These are phyloP conservation scores for Salix exigua DNA, from an alignment of 345 rosid genomes.

Conservation along the genomic window DNA sequence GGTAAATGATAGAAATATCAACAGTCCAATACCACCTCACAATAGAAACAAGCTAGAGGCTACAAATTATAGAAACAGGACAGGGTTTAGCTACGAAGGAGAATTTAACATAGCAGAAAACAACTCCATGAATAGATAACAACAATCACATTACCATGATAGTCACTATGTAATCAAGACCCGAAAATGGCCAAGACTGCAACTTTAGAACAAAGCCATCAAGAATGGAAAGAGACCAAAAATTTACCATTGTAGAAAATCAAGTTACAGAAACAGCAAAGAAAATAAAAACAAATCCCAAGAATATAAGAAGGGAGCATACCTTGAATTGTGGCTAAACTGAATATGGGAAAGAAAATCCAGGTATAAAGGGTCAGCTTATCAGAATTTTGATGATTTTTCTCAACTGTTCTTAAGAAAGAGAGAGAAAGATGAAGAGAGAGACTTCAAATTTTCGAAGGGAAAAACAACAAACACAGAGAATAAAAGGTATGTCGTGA, in stretches of 20 bases:
- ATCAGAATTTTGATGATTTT: neutral
- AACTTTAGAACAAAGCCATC: neutral
- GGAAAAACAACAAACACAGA: neutral
- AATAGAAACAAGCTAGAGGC: neutral
- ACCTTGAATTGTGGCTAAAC: conserved; percentile 41
- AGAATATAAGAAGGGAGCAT: conserved; percentile 4
- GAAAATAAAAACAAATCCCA: neutral
- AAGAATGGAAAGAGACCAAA: neutral
- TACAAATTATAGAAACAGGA: neutral
- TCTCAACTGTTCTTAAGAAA: neutral
- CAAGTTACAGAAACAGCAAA: neutral
- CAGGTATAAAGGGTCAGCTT: neutral
- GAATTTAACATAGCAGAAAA: neutral
- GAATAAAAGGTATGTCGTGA: neutral
- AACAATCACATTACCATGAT: neutral
- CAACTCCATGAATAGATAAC: conserved; percentile 17
- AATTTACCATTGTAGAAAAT: neutral
- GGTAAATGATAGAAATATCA: neutral
- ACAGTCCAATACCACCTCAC: neutral
- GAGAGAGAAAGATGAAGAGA: neutral
- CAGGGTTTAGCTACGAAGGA: neutral
- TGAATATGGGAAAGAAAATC: neutral
- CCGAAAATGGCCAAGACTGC: neutral
- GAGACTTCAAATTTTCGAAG: neutral
- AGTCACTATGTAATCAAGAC: neutral